phyloP scores from a whole-genome alignment of 2,329 filamentous ascomycete genomes.

The Xylariales sp. region DNA sequence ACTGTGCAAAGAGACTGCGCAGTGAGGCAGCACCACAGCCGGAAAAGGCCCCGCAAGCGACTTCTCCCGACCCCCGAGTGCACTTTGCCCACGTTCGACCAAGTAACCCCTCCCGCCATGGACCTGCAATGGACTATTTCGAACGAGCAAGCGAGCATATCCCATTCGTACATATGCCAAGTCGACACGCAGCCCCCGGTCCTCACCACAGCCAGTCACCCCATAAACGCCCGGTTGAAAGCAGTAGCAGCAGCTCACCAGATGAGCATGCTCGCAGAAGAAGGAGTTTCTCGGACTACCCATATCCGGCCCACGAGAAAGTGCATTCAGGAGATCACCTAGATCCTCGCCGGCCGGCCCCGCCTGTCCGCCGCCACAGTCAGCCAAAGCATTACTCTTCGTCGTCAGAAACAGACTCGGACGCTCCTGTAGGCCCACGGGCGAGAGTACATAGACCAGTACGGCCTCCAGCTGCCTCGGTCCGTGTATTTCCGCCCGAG shows the following conservation, averaged over 20 bases:
- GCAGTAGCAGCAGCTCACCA: conserved; percentile 31
- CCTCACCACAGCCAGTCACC: conserved; percentile 1
- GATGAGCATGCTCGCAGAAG: conserved; percentile 38
- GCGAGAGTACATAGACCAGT: conserved; percentile 4
- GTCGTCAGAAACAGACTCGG: conserved; percentile 20
- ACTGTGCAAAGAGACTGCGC: conserved; percentile 66
- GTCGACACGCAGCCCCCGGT: conserved; percentile 12
- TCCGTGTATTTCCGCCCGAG: conserved; percentile 13
- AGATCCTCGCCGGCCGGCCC: conserved; percentile 18
- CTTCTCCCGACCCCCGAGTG: conserved; percentile 16
- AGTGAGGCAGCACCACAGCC: conserved; percentile 48
- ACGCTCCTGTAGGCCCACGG: conserved; percentile 13
- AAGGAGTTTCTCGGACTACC: conserved; percentile 48
- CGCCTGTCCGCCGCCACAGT: conserved; percentile 22
- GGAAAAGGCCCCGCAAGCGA: conserved; percentile 19
- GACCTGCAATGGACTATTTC: conserved; percentile 31
- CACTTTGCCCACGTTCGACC: conserved; percentile 28
- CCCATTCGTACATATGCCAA: conserved; percentile 21
- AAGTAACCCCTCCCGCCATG: conserved; percentile 16
- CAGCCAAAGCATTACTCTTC: conserved; percentile 21
- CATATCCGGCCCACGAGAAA: conserved; percentile 30
- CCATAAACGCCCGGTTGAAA: conserved; percentile 17
- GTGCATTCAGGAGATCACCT: conserved; percentile 15
- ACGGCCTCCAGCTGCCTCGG: conserved; percentile 20
- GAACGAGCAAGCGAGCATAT: conserved; percentile 29